Base-by-base conservation (phyloP, 225 moss, liverwort and hornwort genomes). In the Marchantia polymorpha region DNA sequence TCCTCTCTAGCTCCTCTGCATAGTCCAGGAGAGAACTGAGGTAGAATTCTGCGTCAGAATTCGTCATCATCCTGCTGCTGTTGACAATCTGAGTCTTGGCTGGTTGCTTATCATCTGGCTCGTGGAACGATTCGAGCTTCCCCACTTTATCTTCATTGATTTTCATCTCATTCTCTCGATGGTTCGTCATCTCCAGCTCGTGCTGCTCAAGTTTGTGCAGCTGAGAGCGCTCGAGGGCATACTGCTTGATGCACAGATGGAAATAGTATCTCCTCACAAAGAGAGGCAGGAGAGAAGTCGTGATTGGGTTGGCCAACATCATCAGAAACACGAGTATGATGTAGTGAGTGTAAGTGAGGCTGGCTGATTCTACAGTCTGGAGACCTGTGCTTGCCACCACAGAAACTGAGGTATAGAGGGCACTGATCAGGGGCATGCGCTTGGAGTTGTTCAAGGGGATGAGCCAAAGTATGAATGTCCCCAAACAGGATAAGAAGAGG, bases 251-350 rank as follows among this genome's bases (percentile, higher is more conserved):
- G 54, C 76, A 78, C 50, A 82, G 82, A 72, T 75, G 82, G 75
- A 87, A 81, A 39, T 91, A 85, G 27, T 88, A 83, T 60, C 87
- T 78, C 54, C 88, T 83, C 10, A 83, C 27, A 46, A 77, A 89
- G 48, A 95, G 46, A 9, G 89, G 91, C 23, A 92, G 78, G 20
- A 95, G 86, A 11, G 91, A 95, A 29, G 89, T 81, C 26, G 89
- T 87, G 52, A 91, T 75, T 25, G 80, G 83, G 75, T 89, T 88
- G 25, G 89, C 91, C 59, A 92, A 81, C 52, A 89, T 64, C 90
- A 92, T 91, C 77, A 92, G 84, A 70, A 86, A 23, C 71, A 88
- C 79, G 52, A 93, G 55, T 54, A 85, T 51, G 47, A 78, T 23
- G 76, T 82, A 30, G 47, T 85, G 82, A 19, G 55, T 15, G 12